Percentiles rank a stretch among this genome's conserved stretches.
phyloP scores from a whole-genome alignment of 306 rosid genomes.

The Neltuma alba region DNA sequence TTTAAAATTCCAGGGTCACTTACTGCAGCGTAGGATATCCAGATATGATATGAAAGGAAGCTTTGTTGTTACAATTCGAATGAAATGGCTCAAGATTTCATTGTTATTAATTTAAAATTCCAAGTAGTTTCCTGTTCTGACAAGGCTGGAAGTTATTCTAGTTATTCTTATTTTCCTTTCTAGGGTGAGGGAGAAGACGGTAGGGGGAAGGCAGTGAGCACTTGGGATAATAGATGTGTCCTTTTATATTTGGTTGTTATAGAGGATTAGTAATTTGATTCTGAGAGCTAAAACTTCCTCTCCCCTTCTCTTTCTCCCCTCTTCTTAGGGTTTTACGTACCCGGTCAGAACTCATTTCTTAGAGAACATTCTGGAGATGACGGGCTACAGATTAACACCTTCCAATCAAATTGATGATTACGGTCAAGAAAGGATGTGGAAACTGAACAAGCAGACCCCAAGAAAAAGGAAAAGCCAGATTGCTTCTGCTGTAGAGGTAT shows the following conservation, averaged over 20 bases:
- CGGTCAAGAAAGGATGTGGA: slow-evolving; percentile 94
- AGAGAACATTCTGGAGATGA: slow-evolving; percentile 85
- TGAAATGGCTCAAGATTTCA: slow-evolving; percentile 14
- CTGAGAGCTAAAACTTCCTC: slow-evolving; percentile 14
- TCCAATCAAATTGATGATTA: slow-evolving; percentile 92
- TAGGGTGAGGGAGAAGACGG: neutral
- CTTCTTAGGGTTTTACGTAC: slow-evolving; percentile 78
- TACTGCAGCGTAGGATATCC: neutral
- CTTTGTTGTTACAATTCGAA: neutral
- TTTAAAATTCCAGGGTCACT: slow-evolving; percentile 5
- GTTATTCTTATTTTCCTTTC: slow-evolving; percentile 2
- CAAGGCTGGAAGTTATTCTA: neutral
- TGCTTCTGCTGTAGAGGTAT: slow-evolving; percentile 86
- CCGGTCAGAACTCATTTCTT: slow-evolving; percentile 82
- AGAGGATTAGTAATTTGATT: slow-evolving; percentile 19
- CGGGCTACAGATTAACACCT: slow-evolving; percentile 75
- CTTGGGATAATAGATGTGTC: slow-evolving; percentile 1
- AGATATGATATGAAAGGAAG: slow-evolving; percentile 17
- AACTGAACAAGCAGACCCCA: slow-evolving; percentile 86
- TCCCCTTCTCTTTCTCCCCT: slow-evolving; percentile 3
- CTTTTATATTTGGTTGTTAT: neutral
- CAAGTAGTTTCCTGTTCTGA: slow-evolving; percentile 25
- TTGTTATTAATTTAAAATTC: neutral
- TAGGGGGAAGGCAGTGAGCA: neutral
- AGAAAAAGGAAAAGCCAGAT: slow-evolving; percentile 98